Evolutionary conservation across 2,329 filamentous ascomycete species (phyloP), one percentile per base, ranked within the genome.

Genomic region (Ceratocystis albifundus): DNA sequence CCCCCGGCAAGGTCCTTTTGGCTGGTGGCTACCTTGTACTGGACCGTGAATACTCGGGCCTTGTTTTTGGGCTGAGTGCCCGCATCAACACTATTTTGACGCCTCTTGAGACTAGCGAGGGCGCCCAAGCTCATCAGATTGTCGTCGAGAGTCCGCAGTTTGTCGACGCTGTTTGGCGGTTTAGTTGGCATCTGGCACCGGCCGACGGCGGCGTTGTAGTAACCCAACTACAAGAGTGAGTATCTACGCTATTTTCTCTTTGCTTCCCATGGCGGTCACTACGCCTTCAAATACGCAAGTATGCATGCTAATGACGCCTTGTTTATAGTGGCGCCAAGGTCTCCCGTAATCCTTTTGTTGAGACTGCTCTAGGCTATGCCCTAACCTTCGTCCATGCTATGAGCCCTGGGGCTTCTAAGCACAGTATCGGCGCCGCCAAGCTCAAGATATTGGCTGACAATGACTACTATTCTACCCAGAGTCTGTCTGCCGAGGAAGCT

Each of bases 11-110:
- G 79, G 94, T 99, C 68, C 84, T 99, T 70, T 83, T 97, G 65
- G 90, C 93, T 3, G 94, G 94, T 69, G 94, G 94, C 69, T 99
- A 97, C 76, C 85, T 97, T 59, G 93, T 96, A 25, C 86, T 99
- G 59, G 93, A 97, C 78, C 85, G 89, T 69, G 80, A 83, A 69
- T 91, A 96, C 76, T 94, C 88, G 2, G 93, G 87, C 32, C 77
- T 90, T 65, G 82, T 90, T 69, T 82, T 87, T 72, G 85, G 85
- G 36, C 81, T 89, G 66, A 83, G 83, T 72, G 84, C 86, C 57
- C 79, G 86, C 69, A 86, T 89, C 77, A 86, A 86, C 70, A 82
- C 87, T 68, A 74, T 87, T 67, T 82, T 84, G 7, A 78, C 62
- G 4, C 79, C 81, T 69, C 83, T 85, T 70, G 77, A 76, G 70